Percentiles rank a stretch among this genome's conserved stretches.
phyloP scores from a whole-genome alignment of 2,329 filamentous ascomycete genomes.

The Talaromyces sp. region DNA sequence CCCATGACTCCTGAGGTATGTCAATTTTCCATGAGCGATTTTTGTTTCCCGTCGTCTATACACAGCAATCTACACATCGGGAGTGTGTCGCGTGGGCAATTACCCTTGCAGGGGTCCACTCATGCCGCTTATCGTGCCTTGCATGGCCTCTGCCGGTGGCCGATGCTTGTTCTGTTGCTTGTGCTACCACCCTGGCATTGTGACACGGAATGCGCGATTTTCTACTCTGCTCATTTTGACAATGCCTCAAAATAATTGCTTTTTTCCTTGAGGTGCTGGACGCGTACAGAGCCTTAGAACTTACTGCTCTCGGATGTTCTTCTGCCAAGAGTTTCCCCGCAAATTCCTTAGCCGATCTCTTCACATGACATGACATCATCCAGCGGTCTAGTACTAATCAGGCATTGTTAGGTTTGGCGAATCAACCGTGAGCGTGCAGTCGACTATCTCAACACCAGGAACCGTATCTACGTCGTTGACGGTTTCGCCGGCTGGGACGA shows the following conservation, averaged over 20 bases:
- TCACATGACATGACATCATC: constrained; percentile 32
- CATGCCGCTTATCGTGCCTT: constrained; percentile 13
- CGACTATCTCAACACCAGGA: constrained; percentile 98
- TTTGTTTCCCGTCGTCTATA: constrained; percentile 11
- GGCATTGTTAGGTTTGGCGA: constrained; percentile 75
- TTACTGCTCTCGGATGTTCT: not conserved
- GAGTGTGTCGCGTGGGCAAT: constrained; percentile 21
- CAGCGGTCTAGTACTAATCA: constrained; percentile 19
- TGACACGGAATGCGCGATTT: constrained; percentile 18
- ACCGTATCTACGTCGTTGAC: constrained; percentile 97
- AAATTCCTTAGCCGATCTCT: constrained; percentile 14
- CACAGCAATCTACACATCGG: not conserved
- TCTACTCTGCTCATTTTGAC: not conserved
- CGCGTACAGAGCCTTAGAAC: not conserved
- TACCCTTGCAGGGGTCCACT: constrained; percentile 19
- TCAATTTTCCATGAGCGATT: constrained; percentile 24
- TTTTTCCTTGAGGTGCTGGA: not conserved
- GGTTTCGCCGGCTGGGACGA: constrained; percentile 98
- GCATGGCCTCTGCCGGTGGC: constrained; percentile 22
- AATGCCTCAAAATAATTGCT: not conserved
- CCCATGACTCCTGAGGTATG: constrained; percentile 95
- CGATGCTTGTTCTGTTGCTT: constrained; percentile 22
- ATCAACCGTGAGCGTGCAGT: constrained; percentile 99
- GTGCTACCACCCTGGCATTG: not conserved
- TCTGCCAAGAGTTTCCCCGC: constrained; percentile 21